Base-by-base conservation (phyloP, 352 stramenopile species). In the Phytophthora tentaculata region DNA sequence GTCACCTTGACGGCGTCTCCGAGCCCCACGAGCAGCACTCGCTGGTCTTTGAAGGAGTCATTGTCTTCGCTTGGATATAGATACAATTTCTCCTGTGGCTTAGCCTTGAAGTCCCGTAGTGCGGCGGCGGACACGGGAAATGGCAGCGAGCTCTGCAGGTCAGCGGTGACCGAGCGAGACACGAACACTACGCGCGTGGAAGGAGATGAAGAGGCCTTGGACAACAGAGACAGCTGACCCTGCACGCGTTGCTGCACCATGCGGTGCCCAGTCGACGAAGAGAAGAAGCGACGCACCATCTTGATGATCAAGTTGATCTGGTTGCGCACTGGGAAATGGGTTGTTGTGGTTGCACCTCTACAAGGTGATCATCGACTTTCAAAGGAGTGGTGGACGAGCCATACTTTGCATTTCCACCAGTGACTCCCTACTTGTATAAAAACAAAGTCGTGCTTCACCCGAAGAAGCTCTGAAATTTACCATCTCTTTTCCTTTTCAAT, bases 21-120 rank as follows among this genome's bases (percentile, higher is more conserved):
- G 22, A 96, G 81, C 10, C 88, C 88, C 28, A 96, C 80, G 3
- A 96, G 82, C 57, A 96, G 71, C 58, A 89, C 75, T 48, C 86
- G 88, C 41, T 89, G 75, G 61, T 73, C 58, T 8, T 64, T 72
- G 24, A 80, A 64, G 5, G 66, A 54, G 9, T 45, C 74, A 24
- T 77, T 64, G 41, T 85, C 77, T 9, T 60, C 64, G 35, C 55
- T 88, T 39, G 88, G 84, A 55, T 96, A 94, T 41, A 94, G 62
- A 54, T 89, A 88, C 56, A 92, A 32, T 28, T 80, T 89, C 59
- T 96, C 83, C 66, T 87, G 81, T 19, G 78, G 67, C 47, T 83
- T 82, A 56, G 81, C 88, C 26, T 74, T 63, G 67, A 96, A 96
- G 57, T 93, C 84, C 39, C 67, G 53, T 51, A 96, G 75, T 47